Evolutionary conservation across 805 yeast species (phyloP).

Genomic region (Pichia cabralensis): DNA sequence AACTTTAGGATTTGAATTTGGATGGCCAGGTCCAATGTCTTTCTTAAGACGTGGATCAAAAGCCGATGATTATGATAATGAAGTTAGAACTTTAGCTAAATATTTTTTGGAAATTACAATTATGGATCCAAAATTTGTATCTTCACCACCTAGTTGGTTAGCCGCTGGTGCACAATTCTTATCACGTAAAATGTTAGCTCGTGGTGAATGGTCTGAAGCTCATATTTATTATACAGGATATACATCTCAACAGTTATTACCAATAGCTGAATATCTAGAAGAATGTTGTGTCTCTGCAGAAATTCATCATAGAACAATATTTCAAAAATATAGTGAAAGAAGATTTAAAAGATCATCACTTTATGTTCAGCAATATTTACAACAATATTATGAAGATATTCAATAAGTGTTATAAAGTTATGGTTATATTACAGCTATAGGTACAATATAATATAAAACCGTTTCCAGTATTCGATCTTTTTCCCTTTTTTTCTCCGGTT

Average conservation of each 20-base stretch:
- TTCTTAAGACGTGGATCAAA: conserved; percentile 80
- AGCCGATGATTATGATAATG: conserved; percentile 82
- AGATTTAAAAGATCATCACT: conserved; percentile 70
- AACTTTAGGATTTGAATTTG: conserved; percentile 61
- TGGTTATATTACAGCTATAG: too few species aligned
- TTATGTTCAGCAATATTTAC: conserved; percentile 56
- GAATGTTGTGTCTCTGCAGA: conserved; percentile 55
- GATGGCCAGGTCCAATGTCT: conserved; percentile 85
- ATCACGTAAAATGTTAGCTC: conserved; percentile 62
- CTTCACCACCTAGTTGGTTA: conserved; percentile 61
- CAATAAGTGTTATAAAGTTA: too few species aligned
- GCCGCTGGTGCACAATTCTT: conserved; percentile 82
- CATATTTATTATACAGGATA: conserved; percentile 91
- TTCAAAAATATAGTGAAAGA: conserved; percentile 80
- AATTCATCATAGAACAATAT: conserved; percentile 68
- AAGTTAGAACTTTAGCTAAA: conserved; percentile 77
- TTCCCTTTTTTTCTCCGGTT: too few species aligned
- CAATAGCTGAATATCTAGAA: conserved; percentile 64
- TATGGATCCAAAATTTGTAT: conserved; percentile 64
- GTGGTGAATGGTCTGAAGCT: conserved; percentile 73
- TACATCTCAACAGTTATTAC: conserved; percentile 73
- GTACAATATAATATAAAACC: too few species aligned
- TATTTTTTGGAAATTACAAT: conserved; percentile 70
- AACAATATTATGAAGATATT: conserved; percentile 3
- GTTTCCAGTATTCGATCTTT: too few species aligned